Conservation (phyloP, 257 asterid genomes). For the Hygrophila difformis region DNA sequence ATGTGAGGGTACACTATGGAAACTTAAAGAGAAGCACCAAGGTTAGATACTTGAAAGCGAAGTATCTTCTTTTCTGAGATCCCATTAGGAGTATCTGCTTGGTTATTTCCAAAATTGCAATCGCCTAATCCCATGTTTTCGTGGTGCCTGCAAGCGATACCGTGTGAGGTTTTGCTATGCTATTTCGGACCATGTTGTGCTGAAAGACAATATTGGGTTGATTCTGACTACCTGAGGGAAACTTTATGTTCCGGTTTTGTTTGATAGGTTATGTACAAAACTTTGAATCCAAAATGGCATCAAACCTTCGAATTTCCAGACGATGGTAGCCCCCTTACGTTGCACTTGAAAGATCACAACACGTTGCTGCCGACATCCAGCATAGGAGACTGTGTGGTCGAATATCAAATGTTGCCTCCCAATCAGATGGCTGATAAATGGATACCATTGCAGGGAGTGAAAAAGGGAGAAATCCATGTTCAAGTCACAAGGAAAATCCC, state of each 20-base stretch:
- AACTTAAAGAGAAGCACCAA: slow-evolving; percentile 77
- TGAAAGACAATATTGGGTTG: no score
- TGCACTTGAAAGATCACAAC: slow-evolving; percentile 92
- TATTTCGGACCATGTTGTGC: no score
- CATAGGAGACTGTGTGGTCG: slow-evolving; percentile 82
- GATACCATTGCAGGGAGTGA: slow-evolving; percentile 96
- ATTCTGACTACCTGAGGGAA: no score
- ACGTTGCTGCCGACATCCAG: slow-evolving; percentile 62
- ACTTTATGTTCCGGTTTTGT: no score
- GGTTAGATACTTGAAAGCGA: slow-evolving; percentile 28
- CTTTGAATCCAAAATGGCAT: slow-evolving; percentile 82
- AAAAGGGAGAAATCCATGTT: slow-evolving; percentile 80
- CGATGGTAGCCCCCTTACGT: slow-evolving; percentile 75
- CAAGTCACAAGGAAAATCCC: slow-evolving; percentile 75
- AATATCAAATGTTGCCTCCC: slow-evolving; percentile 78
- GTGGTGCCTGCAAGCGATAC: no score
- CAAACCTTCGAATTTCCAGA: slow-evolving; percentile 90
- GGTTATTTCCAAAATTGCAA: no score
- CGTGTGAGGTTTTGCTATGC: no score
- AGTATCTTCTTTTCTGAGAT: no score
- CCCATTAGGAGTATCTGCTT: no score
- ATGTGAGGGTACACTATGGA: slow-evolving; percentile 85
- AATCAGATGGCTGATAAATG: slow-evolving; percentile 85
- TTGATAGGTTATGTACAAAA: slow-evolving; percentile 58
- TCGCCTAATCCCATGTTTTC: no score